Percentiles rank a stretch among this genome's conserved stretches.
Conservation (phyloP, 768 basidiomycete species). For the Antrodiella citrinella region DNA sequence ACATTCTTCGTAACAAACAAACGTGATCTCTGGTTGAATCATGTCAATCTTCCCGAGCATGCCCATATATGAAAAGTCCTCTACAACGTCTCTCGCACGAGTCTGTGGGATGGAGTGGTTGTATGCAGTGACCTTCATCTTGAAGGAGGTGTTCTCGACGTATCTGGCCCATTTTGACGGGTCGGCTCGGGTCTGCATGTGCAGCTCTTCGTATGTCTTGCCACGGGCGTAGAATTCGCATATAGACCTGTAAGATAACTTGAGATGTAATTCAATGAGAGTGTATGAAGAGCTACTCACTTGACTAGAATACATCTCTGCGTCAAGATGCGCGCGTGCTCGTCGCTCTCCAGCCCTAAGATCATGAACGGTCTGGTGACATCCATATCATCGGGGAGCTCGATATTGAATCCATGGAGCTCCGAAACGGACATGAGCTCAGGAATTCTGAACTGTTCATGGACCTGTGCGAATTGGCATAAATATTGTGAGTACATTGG, state of each 20-base stretch:
- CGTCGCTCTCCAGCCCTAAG: conserved; percentile 57
- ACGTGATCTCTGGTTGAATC: conserved; percentile 63
- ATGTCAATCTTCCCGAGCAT: conserved; percentile 77
- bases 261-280: neutral
- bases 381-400: conserved; percentile 42
- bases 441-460: conserved; percentile 77
- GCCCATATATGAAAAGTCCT: conserved; percentile 80
- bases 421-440: conserved; percentile 75
- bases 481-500: conserved; percentile 31
- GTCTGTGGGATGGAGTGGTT: conserved; percentile 66
- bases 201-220: conserved; percentile 59
- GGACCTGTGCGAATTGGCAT: conserved; percentile 73
- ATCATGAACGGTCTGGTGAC: conserved; percentile 67
- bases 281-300: conserved; percentile 33
- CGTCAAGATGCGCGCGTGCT: conserved; percentile 67
- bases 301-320: conserved; percentile 77
- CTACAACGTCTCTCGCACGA: conserved; percentile 60
- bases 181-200: conserved; percentile 40
- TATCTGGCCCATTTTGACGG: conserved; percentile 50
- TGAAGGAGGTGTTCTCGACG: conserved; percentile 65
- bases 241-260: conserved; percentile 45
- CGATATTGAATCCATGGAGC: conserved; percentile 56
- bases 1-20: conserved; percentile 88
- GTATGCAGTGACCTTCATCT: conserved; percentile 67
- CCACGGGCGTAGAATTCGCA: conserved; percentile 76